Evolutionary conservation across 768 basidiomycete species (phyloP).

Genomic region (Boletus subcaerulescens): DNA sequence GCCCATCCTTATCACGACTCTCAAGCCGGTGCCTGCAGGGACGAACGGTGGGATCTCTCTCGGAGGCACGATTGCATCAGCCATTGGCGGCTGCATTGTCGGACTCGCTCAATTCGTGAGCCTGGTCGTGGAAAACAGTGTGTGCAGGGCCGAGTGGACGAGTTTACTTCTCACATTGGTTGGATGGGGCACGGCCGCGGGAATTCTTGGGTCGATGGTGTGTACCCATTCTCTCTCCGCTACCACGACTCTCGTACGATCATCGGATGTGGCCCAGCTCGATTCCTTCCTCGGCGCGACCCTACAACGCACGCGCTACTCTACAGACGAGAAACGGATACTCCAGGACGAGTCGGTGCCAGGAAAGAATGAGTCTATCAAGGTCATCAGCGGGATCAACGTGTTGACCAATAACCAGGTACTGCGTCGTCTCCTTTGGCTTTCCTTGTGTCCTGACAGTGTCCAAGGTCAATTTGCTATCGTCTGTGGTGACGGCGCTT

Average conservation of each 20-base stretch:
- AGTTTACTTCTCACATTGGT: constrained; percentile 43
- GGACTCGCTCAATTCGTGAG: constrained; percentile 58
- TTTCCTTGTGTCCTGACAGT: constrained; percentile 1
- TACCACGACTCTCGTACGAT: neutral
- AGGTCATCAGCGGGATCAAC: constrained; percentile 59
- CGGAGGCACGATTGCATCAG: constrained; percentile 70
- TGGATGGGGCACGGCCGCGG: constrained; percentile 61
- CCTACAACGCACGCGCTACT: constrained; percentile 77
- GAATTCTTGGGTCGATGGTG: constrained; percentile 79
- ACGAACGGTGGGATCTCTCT: constrained; percentile 87
- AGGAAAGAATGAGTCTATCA: constrained; percentile 44
- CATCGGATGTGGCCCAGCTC: constrained; percentile 41
- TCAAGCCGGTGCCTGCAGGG: constrained; percentile 73
- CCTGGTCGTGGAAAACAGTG: constrained; percentile 59
- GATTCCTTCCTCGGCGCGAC: constrained; percentile 90
- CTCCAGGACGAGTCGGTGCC: constrained; percentile 51
- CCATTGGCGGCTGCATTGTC: constrained; percentile 69
- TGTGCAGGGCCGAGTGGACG: constrained; percentile 44
- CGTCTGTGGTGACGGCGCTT: constrained; percentile 38
- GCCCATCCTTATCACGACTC: constrained; percentile 78
- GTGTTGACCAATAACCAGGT: constrained; percentile 86
- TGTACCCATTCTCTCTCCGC: constrained; percentile 21
- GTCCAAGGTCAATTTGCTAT: constrained; percentile 43
- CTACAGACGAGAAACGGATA: constrained; percentile 55
- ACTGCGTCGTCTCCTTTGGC: constrained; percentile 6